Base-by-base conservation (phyloP, 257 asterid genomes). In the Solanum medicagineum region DNA sequence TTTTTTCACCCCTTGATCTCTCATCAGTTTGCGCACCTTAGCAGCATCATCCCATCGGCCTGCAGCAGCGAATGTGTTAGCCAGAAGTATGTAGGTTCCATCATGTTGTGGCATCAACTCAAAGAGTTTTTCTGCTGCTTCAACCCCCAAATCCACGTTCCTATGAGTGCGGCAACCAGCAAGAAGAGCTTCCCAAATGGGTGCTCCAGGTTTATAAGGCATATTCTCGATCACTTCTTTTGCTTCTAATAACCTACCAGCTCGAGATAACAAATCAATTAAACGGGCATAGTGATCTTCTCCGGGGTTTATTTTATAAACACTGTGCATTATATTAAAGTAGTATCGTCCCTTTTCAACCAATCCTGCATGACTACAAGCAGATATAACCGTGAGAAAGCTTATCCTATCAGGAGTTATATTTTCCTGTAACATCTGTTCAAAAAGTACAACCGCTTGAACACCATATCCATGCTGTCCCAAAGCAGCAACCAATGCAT, bases 281-380 rank as follows among this genome's bases (percentile, higher is more conserved):
- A 93, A 77, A 65, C 97, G 89, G 70, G 95, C 93, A 73, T 92
- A 93, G 85, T 93, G 97, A 88, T 93, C 97, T 89, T 93, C 97
- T 51, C 93, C 93, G 5, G 97, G 94, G 40, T 84, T 86, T 87
- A 93, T 91, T 42, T 90, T 87, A 57, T 89, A 91, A 10, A 80
- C 32, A 68, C 86, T 83, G 4, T 74, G 85, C 95, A 93, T 93
- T 4, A 89, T 87, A n/a, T 88, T 60, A 62, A 93, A 93, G 84
- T 90, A 84, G 65, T 2, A 83, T 22, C 87, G 89, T 70, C 97
- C 97, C 86, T 90, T 87, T 82, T 92, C 93, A 49, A 93, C 87
- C 81, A 93, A 86, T 79, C 95, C 95, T 65, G 95, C 92, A 86
- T 93, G 97, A 84, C 95, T 92, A 85, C 97, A 93, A 8, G 97